Base-by-base conservation (phyloP, 2,329 filamentous ascomycete species). In the Microdochium paspali region DNA sequence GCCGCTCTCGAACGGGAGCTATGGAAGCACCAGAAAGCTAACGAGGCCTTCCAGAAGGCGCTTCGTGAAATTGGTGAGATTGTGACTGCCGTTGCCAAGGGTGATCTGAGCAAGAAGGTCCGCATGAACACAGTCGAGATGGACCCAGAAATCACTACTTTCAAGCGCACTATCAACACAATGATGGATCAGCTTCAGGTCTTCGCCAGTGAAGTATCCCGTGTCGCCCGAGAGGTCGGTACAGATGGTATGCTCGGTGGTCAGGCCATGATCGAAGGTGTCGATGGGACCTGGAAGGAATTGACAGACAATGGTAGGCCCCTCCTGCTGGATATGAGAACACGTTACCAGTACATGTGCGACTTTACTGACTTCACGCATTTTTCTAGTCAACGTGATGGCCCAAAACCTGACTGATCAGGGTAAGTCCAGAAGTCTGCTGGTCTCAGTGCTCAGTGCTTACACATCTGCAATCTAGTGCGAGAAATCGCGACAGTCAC, bases 161-260 rank as follows among this genome's bases (percentile, higher is more conserved):
- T 97, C 74, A 97, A 97, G 71, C 84, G 89, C 59, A 96, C 91
- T 52, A 97, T 97, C 71, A 97, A 97, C 66, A 94, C 87, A 56
- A 97, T 97, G 91, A 95, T 97, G 81, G 91, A 97, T 63, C 91
- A 96, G 67, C 77, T 97, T 50, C 90, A 96, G 64, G 87, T 94
- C 50, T 97, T 97, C 66, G 91, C 91, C 54, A 94, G 88, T 66
- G 90, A 97, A 70, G 91, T 97, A 60, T 96, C 91, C 28, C 85
- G 89, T 56, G 84, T 97, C 56, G 91, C 91, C 46, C 87, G 89
- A 65, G 91, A 97, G 67, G 91, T 97, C 72, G 91, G 91, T 57
- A 97, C 91, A 12, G 90, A 97, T 66, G 91, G 91, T 61, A 85
- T 93, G 53, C 82, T 97, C 39, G 91, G 91, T 58, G 91, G 91